Evolutionary conservation across 208 protist genomes (phyloP).

Genomic region (Hexamita inflata): DNA sequence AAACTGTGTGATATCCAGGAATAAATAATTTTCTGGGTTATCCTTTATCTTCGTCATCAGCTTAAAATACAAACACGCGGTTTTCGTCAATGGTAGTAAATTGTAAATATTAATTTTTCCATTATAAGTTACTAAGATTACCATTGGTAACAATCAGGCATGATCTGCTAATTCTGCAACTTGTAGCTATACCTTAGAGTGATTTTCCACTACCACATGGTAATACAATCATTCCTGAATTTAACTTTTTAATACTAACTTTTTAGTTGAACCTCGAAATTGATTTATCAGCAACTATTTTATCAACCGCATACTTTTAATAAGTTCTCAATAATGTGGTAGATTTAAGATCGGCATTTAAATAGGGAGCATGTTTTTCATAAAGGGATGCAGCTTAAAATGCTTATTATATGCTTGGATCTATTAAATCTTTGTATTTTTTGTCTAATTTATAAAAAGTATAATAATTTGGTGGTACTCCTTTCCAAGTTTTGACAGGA

Average conservation of each 20-base stretch:
- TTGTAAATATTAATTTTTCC: conserved; percentile 20
- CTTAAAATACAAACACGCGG: neutral
- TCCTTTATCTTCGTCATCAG: conserved; percentile 7
- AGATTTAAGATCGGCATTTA: conserved; percentile 11
- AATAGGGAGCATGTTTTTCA: neutral
- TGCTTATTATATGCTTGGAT: neutral
- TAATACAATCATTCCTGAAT: conserved; percentile 16
- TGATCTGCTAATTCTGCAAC: neutral
- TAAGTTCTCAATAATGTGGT: conserved; percentile 1
- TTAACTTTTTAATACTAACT: neutral
- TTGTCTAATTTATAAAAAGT: neutral
- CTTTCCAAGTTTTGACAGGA: neutral
- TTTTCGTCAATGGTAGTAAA: conserved; percentile 1
- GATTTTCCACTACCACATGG: conserved; percentile 23
- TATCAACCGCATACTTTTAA: too few relatives aligned
- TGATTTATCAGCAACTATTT: too few relatives aligned
- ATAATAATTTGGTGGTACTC: neutral
- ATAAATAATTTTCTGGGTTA: conserved; percentile 1
- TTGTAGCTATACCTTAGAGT: neutral
- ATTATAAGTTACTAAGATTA: conserved; percentile 6
- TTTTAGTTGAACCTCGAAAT: neutral
- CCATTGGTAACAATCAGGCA: conserved; percentile 23
- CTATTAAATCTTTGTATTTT: neutral
- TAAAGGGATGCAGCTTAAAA: neutral
- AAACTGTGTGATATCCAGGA: conserved; percentile 21